These are phyloP conservation scores for Colletotrichum lentis DNA, from an alignment of 2,329 filamentous ascomycete species.

Conservation along the genomic window DNA sequence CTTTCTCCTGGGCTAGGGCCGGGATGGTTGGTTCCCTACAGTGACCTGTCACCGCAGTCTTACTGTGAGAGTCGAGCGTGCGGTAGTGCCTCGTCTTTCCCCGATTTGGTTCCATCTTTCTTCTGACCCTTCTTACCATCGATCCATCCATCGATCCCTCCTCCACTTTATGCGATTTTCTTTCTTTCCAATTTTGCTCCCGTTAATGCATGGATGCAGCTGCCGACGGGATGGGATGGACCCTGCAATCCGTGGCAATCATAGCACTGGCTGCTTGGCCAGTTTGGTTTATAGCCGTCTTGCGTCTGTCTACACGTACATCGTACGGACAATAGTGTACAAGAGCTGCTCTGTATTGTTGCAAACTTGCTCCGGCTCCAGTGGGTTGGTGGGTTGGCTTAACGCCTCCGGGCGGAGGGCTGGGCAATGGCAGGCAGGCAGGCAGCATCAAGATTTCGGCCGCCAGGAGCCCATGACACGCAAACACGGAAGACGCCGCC, in stretches of 20 bases:
- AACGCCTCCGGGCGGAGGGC: no score
- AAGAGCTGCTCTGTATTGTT: no score
- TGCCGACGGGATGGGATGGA: not conserved
- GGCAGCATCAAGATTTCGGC: not conserved
- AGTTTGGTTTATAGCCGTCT: no score
- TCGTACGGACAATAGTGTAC: no score
- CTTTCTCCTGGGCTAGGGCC: not conserved
- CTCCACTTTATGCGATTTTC: not conserved
- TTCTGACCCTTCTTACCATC: no score
- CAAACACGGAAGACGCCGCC: constrained; percentile 22
- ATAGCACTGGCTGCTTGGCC: no score
- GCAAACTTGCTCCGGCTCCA: no score
- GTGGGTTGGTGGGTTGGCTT: no score
- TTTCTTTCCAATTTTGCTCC: constrained; percentile 31
- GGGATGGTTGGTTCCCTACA: constrained; percentile 18
- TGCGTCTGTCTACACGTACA: no score
- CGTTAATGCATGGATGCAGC: constrained; percentile 30
- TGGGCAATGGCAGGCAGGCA: no score
- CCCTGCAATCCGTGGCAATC: not conserved
- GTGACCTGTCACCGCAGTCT: not conserved
- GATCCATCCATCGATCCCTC: not conserved
- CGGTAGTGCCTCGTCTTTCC: no score
- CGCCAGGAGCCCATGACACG: not conserved
- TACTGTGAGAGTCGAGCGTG: constrained; percentile 9
- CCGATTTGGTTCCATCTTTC: not conserved